These are phyloP conservation scores for Vitis rupestris DNA, from an alignment of 164 flowering plant species.

Conservation along the genomic window DNA sequence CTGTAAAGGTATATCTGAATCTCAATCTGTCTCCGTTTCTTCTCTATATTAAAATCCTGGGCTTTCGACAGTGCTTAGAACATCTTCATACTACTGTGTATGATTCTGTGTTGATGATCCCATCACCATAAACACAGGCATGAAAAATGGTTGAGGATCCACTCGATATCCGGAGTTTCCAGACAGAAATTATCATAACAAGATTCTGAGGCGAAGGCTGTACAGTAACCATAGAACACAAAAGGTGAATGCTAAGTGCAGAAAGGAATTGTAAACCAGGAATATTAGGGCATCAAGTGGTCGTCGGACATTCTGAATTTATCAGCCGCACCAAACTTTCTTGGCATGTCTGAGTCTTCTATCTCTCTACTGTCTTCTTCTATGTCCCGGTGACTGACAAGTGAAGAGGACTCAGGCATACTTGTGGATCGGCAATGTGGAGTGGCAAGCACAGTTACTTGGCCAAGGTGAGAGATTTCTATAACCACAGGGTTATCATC, in stretches of 20 bases:
- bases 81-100: too few species aligned
- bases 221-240: not conserved
- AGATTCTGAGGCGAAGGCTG: too few species aligned
- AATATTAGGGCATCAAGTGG: not conserved
- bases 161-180: too few species aligned
- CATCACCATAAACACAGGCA: too few species aligned
- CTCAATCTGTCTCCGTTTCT: too few species aligned
- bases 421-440: conserved; percentile 54
- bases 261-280: conserved; percentile 1
- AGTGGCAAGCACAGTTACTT: conserved; percentile 86
- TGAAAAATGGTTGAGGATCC: too few species aligned
- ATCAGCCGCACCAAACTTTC: conserved; percentile 38
- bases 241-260: not conserved
- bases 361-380: conserved; percentile 40
- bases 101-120: too few species aligned
- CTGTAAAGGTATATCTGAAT: too few species aligned
- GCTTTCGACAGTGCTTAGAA: too few species aligned
- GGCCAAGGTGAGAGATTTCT: conserved; percentile 77
- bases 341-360: conserved; percentile 16
- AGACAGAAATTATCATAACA: too few species aligned
- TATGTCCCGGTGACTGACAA: conserved; percentile 18
- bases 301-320: conserved; percentile 28
- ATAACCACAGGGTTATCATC: conserved; percentile 76
- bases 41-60: too few species aligned
- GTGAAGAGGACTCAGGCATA: conserved; percentile 49